A percentile compares a stretch with the other conserved stretches of the same genome.
Conservation (phyloP, 73 alveolate genomes). For the Stentor roeselii region DNA sequence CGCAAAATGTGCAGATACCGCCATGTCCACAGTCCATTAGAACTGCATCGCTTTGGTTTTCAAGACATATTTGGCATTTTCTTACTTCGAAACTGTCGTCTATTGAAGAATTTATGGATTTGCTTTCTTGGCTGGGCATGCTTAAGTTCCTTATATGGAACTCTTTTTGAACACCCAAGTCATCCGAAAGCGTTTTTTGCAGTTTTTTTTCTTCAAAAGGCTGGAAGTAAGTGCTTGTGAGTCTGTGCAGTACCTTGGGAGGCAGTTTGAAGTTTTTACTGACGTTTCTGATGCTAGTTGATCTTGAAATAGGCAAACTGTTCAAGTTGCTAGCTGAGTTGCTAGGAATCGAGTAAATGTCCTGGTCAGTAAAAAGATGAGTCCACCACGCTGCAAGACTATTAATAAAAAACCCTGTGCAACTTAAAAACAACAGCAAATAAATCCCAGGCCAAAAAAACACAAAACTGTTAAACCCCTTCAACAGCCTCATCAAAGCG, state of each 20-base stretch:
- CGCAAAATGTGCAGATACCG: slow-evolving; percentile 52
- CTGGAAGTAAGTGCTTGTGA: slow-evolving; percentile 15
- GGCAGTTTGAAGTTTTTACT: neutral
- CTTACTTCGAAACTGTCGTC: neutral
- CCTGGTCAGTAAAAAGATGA: neutral
- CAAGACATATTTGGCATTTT: slow-evolving; percentile 55
- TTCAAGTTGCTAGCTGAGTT: neutral
- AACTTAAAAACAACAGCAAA: neutral
- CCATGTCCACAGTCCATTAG: slow-evolving; percentile 70
- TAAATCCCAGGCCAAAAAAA: neutral
- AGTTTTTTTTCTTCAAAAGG: neutral
- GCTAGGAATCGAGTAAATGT: neutral
- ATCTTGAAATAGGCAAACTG: neutral
- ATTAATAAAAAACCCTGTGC: neutral
- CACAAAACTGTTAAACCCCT: neutral
- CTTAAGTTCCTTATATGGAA: neutral
- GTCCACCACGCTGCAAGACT: neutral
- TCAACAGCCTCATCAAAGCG: neutral
- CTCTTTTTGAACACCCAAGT: neutral
- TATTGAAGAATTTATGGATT: neutral
- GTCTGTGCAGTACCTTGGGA: neutral
- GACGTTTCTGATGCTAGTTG: neutral
- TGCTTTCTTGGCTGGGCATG: neutral
- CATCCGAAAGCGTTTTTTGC: neutral
- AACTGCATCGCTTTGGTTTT: slow-evolving; percentile 44